Base-by-base conservation (phyloP, 371 early-diverging fungal genomes). In the Chytridiales sp. region DNA sequence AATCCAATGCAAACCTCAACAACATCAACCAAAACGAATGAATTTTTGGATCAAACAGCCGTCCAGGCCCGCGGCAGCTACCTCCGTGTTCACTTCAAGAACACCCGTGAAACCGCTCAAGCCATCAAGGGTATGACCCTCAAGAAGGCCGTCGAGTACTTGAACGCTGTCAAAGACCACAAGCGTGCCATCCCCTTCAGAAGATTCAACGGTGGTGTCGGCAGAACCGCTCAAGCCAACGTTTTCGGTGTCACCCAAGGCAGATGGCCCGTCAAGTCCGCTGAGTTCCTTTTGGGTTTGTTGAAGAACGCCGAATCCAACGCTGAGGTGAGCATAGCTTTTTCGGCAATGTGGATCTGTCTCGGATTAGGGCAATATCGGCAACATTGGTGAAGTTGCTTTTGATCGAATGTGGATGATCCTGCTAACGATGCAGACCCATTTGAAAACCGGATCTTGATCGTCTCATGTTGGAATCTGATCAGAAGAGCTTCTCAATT, bases 261-360 rank as follows among this genome's bases (percentile, higher is more conserved):
- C 73, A 94, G 98, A 82, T 99, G 99, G 99, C 99, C 99, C 81
- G 90, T 81, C 74, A 99, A 99, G 92, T 87, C 88, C 69, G 89
- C 85, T 81, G 88, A 93, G 86, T 94, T 92, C 73, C 77, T 99
- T 49, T 78, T 89, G 64, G 91, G 89, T 62, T 85, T 99, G 56
- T 85, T 99, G 73, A 90, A 95, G 87, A 98, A 98, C 84, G 92
- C 96, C 68, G 90, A 94, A 84, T 83, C 86, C 82, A 97, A 97
- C 82, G 99, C 99, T 57, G 91, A 90, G 77, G 85, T 87, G 68
- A 66, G 62, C 21, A 43, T 9, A 13, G 22, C 3, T 2, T 13
- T 15, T 35, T n/a, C 19, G 8, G 32, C 15, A 11, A 15, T 19
- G 46, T 54, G 19, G 22, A 11, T 24, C 11, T 8, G 17, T 38